A percentile compares a stretch with the other conserved stretches of the same genome.
phyloP scores from a whole-genome alignment of 768 basidiomycete species.

The Mycena indigotica region DNA sequence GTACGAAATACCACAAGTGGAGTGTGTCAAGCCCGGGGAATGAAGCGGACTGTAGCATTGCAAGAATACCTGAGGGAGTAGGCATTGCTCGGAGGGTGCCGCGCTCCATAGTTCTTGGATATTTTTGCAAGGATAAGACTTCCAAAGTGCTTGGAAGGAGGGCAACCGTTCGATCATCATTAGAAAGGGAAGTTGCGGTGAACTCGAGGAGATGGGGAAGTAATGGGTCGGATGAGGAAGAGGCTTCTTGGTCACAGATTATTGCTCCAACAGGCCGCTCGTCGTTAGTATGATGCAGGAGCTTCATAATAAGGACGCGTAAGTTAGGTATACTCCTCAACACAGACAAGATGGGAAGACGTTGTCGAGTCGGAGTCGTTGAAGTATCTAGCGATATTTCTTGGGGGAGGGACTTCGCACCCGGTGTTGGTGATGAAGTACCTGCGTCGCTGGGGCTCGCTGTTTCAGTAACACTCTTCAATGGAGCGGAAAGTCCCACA shows the following conservation, averaged over 20 bases:
- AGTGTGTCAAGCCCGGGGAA: background rate
- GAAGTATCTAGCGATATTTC: background rate
- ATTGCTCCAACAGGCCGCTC: background rate
- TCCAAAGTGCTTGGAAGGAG: background rate
- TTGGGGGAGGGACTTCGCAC: background rate
- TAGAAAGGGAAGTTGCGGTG: background rate
- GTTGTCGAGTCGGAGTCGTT: background rate
- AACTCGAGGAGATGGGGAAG: background rate
- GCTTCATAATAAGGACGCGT: background rate
- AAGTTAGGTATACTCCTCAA: background rate
- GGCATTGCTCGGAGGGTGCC: background rate
- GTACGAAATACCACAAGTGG: background rate
- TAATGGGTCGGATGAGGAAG: background rate
- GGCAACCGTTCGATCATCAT: background rate
- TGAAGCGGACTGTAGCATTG: background rate
- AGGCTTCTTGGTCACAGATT: background rate
- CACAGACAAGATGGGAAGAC: background rate
- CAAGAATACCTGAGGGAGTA: background rate
- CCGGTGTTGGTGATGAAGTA: too few relatives aligned
- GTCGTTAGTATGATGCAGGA: background rate
- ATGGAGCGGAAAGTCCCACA: too few relatives aligned
- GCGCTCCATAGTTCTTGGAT: background rate
- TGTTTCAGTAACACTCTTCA: too few relatives aligned
- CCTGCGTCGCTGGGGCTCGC: too few relatives aligned
- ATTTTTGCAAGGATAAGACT: background rate